These are phyloP conservation scores for Trametes villosa DNA, from an alignment of 768 basidiomycete species.

Conservation along the genomic window DNA sequence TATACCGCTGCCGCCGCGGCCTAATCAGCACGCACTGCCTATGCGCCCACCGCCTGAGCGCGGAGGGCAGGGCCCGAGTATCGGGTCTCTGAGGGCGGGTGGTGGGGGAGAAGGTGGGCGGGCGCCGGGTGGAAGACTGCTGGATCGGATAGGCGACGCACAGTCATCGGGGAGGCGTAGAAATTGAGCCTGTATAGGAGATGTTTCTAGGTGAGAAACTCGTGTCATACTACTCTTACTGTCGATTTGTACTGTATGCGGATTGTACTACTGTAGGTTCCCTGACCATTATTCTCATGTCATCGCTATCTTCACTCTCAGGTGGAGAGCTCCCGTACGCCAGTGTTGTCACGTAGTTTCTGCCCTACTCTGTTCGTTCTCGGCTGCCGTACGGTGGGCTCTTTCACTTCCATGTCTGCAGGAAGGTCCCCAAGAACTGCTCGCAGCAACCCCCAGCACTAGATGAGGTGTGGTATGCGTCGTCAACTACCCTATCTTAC, in stretches of 20 bases:
- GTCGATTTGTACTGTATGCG: not conserved
- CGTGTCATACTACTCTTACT: not conserved
- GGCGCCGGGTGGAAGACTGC: not conserved
- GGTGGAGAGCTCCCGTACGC: no score
- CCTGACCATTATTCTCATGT: not conserved
- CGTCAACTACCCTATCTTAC: no score
- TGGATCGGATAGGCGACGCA: not conserved
- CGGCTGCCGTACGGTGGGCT: no score
- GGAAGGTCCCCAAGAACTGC: no score
- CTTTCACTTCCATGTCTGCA: no score
- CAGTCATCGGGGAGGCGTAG: not conserved
- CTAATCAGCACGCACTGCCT: no score
- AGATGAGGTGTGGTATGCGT: no score
- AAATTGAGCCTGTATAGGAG: not conserved
- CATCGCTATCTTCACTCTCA: not conserved
- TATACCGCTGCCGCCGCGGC: not conserved
- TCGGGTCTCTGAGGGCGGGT: not conserved
- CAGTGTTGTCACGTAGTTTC: no score
- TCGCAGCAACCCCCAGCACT: no score
- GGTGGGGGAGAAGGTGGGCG: not conserved
- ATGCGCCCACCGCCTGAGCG: no score
- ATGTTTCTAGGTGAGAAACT: no score
- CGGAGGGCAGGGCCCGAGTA: not conserved
- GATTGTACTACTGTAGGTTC: not conserved
- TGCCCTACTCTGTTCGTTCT: no score